These are phyloP conservation scores for Saccharomycopsis lassenensis DNA, from an alignment of 805 yeast genomes.

Conservation along the genomic window DNA sequence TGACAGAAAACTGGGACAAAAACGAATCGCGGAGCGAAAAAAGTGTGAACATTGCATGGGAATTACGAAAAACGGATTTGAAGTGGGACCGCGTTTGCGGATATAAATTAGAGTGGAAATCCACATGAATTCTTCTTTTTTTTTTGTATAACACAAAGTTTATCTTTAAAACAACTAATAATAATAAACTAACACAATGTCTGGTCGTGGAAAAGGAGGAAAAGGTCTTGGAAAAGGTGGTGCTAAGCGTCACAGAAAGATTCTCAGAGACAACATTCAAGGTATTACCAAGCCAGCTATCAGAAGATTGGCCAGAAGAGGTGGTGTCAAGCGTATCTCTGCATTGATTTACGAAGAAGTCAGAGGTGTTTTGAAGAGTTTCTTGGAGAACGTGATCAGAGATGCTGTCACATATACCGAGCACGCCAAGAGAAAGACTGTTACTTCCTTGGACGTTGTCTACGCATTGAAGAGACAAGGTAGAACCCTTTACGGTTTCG, in stretches of 20 bases:
- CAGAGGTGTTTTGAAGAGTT: conserved; percentile 90
- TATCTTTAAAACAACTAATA: conserved; percentile 18
- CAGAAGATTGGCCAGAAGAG: conserved; percentile 99
- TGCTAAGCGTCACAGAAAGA: conserved; percentile 99
- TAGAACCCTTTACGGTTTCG: conserved; percentile 99
- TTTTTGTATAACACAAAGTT: no score
- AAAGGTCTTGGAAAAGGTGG: conserved; percentile 99
- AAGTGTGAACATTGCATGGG: no score
- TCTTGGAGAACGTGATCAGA: conserved; percentile 95
- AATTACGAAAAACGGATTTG: no score
- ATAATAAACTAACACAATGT: conserved; percentile 42
- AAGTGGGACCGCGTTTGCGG: no score
- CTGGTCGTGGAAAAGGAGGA: conserved; percentile 99
- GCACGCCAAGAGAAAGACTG: conserved; percentile 99
- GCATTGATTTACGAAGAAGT: conserved; percentile 98
- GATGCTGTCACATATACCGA: conserved; percentile 99
- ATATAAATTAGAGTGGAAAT: no score
- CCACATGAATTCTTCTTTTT: no score
- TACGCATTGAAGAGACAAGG: conserved; percentile 99
- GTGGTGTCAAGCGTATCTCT: conserved; percentile 99
- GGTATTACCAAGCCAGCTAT: conserved; percentile 99
- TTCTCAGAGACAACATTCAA: conserved; percentile 97
- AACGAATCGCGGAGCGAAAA: no score
- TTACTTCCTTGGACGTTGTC: conserved; percentile 96
- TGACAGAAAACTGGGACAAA: no score